phyloP scores from a whole-genome alignment of 345 rosid species.

The Gossypium thurberi region DNA sequence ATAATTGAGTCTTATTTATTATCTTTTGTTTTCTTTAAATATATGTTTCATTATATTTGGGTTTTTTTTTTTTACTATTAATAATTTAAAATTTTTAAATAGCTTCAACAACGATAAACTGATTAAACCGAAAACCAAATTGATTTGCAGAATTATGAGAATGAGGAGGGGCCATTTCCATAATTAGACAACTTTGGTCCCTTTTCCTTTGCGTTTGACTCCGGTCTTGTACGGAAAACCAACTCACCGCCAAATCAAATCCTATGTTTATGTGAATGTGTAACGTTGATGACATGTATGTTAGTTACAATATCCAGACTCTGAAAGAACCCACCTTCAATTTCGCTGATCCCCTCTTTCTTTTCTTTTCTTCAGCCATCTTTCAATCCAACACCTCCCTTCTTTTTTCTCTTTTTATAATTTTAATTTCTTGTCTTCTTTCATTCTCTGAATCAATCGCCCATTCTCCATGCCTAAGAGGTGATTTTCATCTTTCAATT shows the following conservation, averaged over 20 bases:
- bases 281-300: not conserved
- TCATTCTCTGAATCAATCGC: not conserved
- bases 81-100: too few species aligned
- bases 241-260: not conserved
- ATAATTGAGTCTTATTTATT: too few species aligned
- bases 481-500: not conserved
- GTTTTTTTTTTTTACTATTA: too few species aligned
- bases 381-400: not conserved
- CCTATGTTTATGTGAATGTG: not conserved
- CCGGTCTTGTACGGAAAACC: not conserved
- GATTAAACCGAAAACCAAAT: too few species aligned
- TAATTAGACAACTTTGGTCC: not conserved
- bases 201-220: not conserved
- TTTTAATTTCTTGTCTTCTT: not conserved
- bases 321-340: conserved; percentile 3
- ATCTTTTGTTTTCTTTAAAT: too few species aligned
- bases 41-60: too few species aligned
- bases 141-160: too few species aligned
- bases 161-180: not conserved
- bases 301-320: not conserved
- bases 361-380: not conserved
- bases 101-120: too few species aligned
- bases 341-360: not conserved
- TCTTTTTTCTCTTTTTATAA: too few species aligned
- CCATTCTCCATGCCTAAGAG: conserved; percentile 4